phyloP scores from a whole-genome alignment of 2,329 filamentous ascomycete genomes.

The Gyromitra esculenta region DNA sequence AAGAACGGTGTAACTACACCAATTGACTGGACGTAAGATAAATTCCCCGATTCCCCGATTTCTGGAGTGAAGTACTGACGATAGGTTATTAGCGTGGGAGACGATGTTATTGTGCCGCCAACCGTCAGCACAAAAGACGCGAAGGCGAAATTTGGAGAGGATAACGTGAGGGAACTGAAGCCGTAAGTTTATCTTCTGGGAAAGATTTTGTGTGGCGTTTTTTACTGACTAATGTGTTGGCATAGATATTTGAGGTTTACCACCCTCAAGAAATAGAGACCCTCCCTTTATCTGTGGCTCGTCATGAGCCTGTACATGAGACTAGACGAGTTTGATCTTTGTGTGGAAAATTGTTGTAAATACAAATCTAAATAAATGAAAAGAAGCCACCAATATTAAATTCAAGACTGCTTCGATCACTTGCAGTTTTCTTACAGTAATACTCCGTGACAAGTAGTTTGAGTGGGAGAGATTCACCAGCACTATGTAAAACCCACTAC shows the following conservation, averaged over 20 bases:
- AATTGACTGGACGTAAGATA: slow-evolving; percentile 75
- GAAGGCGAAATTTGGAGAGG: slow-evolving; percentile 83
- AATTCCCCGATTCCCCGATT: not conserved
- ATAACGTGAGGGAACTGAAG: slow-evolving; percentile 67
- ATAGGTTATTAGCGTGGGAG: slow-evolving; percentile 68
- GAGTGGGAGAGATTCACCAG: not conserved
- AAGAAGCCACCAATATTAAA: not conserved
- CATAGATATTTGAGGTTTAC: slow-evolving; percentile 76
- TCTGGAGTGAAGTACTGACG: not conserved
- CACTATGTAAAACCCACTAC: no score
- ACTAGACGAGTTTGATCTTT: slow-evolving; percentile 3
- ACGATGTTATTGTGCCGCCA: slow-evolving; percentile 92
- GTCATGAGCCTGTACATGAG: not conserved
- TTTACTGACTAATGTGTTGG: slow-evolving; percentile 71
- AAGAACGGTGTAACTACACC: slow-evolving; percentile 88
- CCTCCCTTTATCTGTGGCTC: not conserved
- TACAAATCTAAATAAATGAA: not conserved
- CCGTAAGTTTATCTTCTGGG: slow-evolving; percentile 61
- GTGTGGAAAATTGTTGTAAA: not conserved
- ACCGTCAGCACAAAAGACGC: slow-evolving; percentile 84
- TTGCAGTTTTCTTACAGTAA: not conserved
- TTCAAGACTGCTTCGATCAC: not conserved
- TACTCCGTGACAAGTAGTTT: not conserved
- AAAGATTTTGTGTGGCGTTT: not conserved
- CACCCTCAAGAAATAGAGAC: slow-evolving; percentile 67